Evolutionary conservation across 2,329 filamentous ascomycete genomes (phyloP).

Genomic region (Pseudogymnoascus sp.): DNA sequence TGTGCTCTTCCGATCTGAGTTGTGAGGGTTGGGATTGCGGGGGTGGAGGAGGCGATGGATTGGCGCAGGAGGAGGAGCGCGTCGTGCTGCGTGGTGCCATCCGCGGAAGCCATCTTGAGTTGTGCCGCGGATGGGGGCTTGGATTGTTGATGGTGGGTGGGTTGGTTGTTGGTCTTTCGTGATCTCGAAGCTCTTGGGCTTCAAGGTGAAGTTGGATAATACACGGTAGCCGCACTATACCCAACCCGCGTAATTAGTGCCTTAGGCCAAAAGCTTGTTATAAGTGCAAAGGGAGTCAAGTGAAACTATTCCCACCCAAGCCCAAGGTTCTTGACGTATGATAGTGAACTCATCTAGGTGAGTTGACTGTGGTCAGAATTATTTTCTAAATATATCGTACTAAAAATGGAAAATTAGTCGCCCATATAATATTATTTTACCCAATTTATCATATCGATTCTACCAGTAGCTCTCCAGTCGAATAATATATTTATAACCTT

Average conservation of each 20-base stretch:
- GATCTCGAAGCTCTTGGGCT: background rate
- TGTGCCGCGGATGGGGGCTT: background rate
- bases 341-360: background rate
- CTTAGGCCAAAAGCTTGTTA: conserved; percentile 7
- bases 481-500: background rate
- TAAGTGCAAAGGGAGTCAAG: background rate
- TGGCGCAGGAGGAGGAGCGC: conserved; percentile 76
- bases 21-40: conserved; percentile 68
- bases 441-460: background rate
- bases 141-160: background rate
- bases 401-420: background rate
- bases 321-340: background rate
- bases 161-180: background rate
- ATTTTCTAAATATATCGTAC: background rate
- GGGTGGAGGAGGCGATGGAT: conserved; percentile 62
- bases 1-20: too few relatives aligned
- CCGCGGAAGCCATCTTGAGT: conserved; percentile 46
- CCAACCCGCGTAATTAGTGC: background rate
- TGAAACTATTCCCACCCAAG: background rate
- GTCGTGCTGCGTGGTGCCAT: conserved; percentile 46
- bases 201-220: conserved; percentile 5
- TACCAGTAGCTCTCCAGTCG: background rate
- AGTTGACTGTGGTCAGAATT: background rate
- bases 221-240: background rate
- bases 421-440: background rate